Evolutionary conservation across 257 asterid genomes (phyloP).

Genomic region (Solanum peruvianum): DNA sequence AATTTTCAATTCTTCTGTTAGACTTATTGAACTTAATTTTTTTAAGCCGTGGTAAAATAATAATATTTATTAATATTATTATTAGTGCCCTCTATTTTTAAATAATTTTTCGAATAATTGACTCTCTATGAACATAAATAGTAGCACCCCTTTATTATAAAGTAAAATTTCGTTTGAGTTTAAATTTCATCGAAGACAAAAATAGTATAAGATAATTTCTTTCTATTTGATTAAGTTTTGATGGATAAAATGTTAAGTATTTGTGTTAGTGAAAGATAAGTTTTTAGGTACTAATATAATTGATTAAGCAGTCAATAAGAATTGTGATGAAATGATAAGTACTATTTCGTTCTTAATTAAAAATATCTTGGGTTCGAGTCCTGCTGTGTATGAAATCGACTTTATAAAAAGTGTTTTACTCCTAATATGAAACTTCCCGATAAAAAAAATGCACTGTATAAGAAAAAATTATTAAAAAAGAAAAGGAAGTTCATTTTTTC

Average conservation of each 20-base stretch:
- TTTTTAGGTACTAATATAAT: not conserved
- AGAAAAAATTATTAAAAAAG: not conserved
- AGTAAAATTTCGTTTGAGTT: not conserved
- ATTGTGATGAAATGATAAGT: no score
- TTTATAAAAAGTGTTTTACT: no score
- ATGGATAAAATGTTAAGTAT: no score
- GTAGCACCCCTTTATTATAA: no score
- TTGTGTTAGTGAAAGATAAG: no score
- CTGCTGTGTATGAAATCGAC: no score
- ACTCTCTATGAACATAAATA: not conserved
- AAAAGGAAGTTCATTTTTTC: not conserved
- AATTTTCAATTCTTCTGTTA: not conserved
- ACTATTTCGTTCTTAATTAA: no score
- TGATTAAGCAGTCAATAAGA: not conserved
- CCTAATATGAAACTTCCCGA: no score
- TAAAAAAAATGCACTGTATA: no score
- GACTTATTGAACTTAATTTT: not conserved
- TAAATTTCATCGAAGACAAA: no score
- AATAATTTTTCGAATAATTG: not conserved
- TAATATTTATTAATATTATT: not conserved
- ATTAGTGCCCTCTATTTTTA: not conserved
- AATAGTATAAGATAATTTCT: not conserved
- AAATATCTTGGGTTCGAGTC: fast-evolving
- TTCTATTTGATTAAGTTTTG: not conserved
- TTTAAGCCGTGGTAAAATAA: no score